Conservation (phyloP, 116 monocot genomes). For the Zostera marina region DNA sequence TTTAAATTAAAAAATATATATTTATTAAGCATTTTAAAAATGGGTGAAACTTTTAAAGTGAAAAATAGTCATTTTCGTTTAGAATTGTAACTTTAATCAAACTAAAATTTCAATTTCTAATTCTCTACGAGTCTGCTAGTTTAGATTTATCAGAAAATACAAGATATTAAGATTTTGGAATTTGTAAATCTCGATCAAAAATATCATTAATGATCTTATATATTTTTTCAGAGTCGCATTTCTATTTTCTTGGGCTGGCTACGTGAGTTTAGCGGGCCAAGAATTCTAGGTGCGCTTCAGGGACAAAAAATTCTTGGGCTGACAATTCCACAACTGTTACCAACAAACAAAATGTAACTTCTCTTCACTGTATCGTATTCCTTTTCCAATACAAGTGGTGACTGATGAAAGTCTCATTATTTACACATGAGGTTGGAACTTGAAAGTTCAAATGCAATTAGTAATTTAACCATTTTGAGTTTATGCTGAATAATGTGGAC, state of each 20-base stretch:
- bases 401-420: background rate
- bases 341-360: constrained; percentile 55
- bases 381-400: background rate
- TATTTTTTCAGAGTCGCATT: constrained; percentile 32
- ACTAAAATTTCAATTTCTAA: background rate
- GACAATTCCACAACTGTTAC: constrained; percentile 55
- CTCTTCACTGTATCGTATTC: background rate
- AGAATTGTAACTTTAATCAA: background rate
- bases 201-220: too few relatives aligned
- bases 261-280: constrained; percentile 59
- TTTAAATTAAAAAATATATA: too few relatives aligned
- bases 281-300: constrained; percentile 57
- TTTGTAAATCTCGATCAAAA: too few relatives aligned
- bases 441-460: too few relatives aligned
- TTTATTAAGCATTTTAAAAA: too few relatives aligned
- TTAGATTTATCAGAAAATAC: too few relatives aligned
- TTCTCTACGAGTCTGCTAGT: too few relatives aligned
- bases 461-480: too few relatives aligned
- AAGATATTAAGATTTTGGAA: too few relatives aligned
- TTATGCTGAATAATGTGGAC: too few relatives aligned
- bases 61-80: too few relatives aligned
- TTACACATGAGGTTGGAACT: background rate
- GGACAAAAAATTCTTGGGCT: constrained; percentile 72
- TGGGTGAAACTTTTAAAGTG: too few relatives aligned
- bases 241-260: constrained; percentile 80